Base-by-base conservation (phyloP, 768 basidiomycete species). In the Podaxis sp. region DNA sequence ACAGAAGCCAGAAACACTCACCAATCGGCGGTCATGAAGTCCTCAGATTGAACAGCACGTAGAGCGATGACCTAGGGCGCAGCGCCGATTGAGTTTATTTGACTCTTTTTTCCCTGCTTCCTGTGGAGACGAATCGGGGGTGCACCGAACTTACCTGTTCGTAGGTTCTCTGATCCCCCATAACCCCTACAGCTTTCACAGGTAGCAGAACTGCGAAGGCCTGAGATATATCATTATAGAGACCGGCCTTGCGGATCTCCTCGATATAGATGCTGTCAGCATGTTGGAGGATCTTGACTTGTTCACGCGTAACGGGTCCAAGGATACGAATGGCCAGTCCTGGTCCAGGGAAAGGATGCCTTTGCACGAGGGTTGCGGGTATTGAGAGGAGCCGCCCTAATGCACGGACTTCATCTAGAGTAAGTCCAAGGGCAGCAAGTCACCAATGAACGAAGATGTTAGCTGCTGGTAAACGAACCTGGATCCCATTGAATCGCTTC, bases 11-110 rank as follows among this genome's bases (percentile, higher is more conserved):
- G 63, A 59, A 64, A 57, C 52, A 63, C 49, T 72, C 85, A 94
- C 96, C 96, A 98, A 73, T 98, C 96, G 38, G 97, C 97, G 13
- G 97, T 99, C 97, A 99, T 99, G 72, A 99, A 99, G 74, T 99
- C 97, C 72, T 98, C 96, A n/a, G 95, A 89, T 72, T 93, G 90
- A 8, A 98, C 96, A 2, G 97, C 97, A 55, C 97, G 86, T 57
- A 99, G 80, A 1, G 94, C 93, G 62, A 98, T 93, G 54, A 99
- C 96, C 87, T 91, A 67, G 41, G 27, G 13, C 40, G 57, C 61
- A 51, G 59, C 41, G 49, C 49, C 62, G 43, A 53, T 41, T 51
- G 27, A 38, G 49, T 52, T 43, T 59, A 61, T 19, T 13, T 56
- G 37, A 33, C 33, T 33, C 33, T 43, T 43, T n/a, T 43, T 8